These are phyloP conservation scores for Saturnispora diversa DNA, from an alignment of 805 yeast species.

Conservation along the genomic window DNA sequence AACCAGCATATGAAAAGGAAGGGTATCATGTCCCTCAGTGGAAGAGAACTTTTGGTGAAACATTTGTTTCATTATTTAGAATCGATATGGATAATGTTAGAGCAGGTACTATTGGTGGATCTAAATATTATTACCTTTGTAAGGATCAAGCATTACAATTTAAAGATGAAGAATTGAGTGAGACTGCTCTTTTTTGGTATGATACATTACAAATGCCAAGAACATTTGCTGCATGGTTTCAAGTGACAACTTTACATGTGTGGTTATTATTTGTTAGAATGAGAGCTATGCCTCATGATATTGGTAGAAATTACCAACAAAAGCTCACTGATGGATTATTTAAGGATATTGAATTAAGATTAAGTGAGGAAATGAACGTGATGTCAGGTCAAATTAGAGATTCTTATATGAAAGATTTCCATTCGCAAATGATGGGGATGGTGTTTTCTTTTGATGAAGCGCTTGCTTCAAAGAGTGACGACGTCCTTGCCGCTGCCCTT, in stretches of 20 bases:
- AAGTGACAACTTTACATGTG: conserved; percentile 79
- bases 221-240: conserved; percentile 95
- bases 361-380: conserved; percentile 81
- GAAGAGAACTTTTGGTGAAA: conserved; percentile 56
- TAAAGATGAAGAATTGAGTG: conserved; percentile 63
- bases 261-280: conserved; percentile 93
- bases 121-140: conserved; percentile 77
- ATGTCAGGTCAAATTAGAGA: conserved; percentile 74
- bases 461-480: conserved; percentile 60
- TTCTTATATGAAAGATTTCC: conserved; percentile 81
- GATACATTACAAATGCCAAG: conserved; percentile 73
- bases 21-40: conserved; percentile 35
- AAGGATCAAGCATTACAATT: conserved; percentile 75
- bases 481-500: conserved; percentile 65
- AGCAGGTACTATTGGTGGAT: conserved; percentile 92
- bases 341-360: conserved; percentile 78
- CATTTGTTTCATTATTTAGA: conserved; percentile 50
- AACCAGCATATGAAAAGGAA: conserved; percentile 26
- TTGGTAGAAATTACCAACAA: conserved; percentile 86
- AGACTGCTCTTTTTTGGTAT: conserved; percentile 76
- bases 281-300: conserved; percentile 91
- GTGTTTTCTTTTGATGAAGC: conserved; percentile 93
- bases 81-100: conserved; percentile 89
- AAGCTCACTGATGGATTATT: conserved; percentile 83
- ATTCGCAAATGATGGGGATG: conserved; percentile 82